Evolutionary conservation across 768 basidiomycete species (phyloP), one percentile per base, ranked within the genome.

Genomic region (Royoungia palumana): DNA sequence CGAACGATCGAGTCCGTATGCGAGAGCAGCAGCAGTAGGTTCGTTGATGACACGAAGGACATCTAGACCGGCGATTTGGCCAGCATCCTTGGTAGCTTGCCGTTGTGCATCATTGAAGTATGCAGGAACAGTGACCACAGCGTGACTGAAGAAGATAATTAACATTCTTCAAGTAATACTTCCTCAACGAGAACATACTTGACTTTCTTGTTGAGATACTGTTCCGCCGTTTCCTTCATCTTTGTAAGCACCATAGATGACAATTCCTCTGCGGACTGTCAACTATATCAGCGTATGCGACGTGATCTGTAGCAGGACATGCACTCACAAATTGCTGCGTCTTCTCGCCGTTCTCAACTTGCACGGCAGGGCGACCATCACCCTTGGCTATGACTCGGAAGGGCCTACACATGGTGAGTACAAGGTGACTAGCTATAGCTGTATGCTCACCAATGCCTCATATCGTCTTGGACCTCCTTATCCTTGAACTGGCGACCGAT

Each of bases 71-170:
- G 96, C 94, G 59, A 98, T 97, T 67, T 92, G 87, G 64, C 96
- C 96, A 45, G 96, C 94, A 53, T 97, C 86, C 74, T 97, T 96
- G 36, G 96, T 99, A 5, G 96, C 96, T 75, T 98, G 95, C 51
- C 96, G 87, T 71, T 99, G 96, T 17, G 96, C 94, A 66, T 99
- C 96, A 69, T 99, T 99, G 82, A 98, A 99, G 75, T 97, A 97
- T 0, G 95, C 94, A 1, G 95, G 96, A 25, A 97, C 95, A 13
- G 94, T 97, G 62, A 98, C 76, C 60, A 98, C 94, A 22, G 88
- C 88, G 46, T 90, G 83, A 60, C 87, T 89, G 47, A 35, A 43
- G 2, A 10, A 30, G 30, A 11, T 22, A 50, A 50, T 61, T 3
- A 52, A 42, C 17, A 2, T 5, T 16, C 14, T 47, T 28, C 14